Evolutionary conservation across 306 rosid genomes (phyloP).

Genomic region (Lablab purpureus): DNA sequence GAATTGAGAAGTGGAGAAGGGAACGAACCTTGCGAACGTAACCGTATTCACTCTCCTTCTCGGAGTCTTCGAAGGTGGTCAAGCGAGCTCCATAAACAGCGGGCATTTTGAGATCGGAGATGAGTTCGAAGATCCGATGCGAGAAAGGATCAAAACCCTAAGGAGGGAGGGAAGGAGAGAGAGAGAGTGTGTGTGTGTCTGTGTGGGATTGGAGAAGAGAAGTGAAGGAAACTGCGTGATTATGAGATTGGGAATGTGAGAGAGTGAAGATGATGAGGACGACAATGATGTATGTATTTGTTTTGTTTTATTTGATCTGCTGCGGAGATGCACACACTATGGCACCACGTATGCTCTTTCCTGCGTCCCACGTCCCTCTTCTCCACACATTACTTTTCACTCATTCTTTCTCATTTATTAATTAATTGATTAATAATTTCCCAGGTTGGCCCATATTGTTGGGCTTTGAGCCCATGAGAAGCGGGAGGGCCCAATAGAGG

Average conservation of each 20-base stretch:
- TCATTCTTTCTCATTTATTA: background rate
- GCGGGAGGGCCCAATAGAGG: background rate
- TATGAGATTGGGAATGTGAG: background rate
- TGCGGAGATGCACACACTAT: background rate
- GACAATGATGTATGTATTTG: background rate
- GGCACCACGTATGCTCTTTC: constrained; percentile 15
- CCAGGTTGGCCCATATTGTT: background rate
- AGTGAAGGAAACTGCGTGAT: background rate
- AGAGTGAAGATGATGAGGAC: background rate
- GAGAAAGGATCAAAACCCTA: constrained; percentile 52
- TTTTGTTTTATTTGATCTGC: constrained; percentile 1
- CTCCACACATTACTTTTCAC: background rate
- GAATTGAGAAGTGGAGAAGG: constrained; percentile 9
- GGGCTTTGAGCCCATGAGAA: background rate
- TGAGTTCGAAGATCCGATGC: constrained; percentile 47
- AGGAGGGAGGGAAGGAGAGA: background rate
- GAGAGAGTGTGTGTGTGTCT: background rate
- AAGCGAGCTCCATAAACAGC: constrained; percentile 86
- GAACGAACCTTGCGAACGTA: constrained; percentile 89
- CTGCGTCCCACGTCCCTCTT: background rate
- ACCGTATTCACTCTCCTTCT: constrained; percentile 99
- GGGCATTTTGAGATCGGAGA: constrained; percentile 71
- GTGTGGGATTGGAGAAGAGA: background rate
- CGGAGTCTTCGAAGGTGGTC: constrained; percentile 95
- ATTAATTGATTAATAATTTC: background rate